phyloP scores from a whole-genome alignment of 306 rosid species.

The Cucurbita pepo region DNA sequence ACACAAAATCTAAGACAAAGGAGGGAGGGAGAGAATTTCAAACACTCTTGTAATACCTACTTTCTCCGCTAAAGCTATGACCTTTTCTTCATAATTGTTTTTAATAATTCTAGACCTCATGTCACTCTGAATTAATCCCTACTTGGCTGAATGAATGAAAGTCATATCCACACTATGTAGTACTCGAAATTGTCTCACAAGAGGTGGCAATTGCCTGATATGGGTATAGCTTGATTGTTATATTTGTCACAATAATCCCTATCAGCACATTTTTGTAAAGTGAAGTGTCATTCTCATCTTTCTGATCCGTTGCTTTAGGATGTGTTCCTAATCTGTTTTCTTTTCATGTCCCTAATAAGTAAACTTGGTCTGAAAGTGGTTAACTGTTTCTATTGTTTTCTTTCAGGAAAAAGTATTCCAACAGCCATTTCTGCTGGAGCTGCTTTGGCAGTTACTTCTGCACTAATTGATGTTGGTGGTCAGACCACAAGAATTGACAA shows the following conservation, averaged over 20 bases:
- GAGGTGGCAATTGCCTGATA: background rate
- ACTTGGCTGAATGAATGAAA: no score
- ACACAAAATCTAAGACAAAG: no score
- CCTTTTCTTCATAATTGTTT: no score
- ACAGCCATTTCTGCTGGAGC: conserved; percentile 86
- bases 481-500: conserved; percentile 58
- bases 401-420: conserved; percentile 66
- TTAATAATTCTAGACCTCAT: no score
- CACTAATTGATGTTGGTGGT: conserved; percentile 58
- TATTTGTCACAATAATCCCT: background rate
- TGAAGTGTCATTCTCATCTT: background rate
- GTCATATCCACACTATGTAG: no score
- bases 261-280: background rate
- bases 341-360: background rate
- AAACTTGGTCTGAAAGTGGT: conserved; percentile 1
- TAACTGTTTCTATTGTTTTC: conserved; percentile 9
- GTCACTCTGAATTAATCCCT: no score
- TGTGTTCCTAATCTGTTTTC: background rate
- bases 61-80: no score
- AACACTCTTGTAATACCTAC: no score
- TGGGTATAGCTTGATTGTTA: background rate
- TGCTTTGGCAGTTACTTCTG: conserved; percentile 73
- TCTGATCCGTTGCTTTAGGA: background rate
- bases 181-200: no score
- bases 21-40: no score